A percentile compares a stretch with the other conserved stretches of the same genome.
Conservation (phyloP, 345 rosid genomes). For the Lepidium africanum region DNA sequence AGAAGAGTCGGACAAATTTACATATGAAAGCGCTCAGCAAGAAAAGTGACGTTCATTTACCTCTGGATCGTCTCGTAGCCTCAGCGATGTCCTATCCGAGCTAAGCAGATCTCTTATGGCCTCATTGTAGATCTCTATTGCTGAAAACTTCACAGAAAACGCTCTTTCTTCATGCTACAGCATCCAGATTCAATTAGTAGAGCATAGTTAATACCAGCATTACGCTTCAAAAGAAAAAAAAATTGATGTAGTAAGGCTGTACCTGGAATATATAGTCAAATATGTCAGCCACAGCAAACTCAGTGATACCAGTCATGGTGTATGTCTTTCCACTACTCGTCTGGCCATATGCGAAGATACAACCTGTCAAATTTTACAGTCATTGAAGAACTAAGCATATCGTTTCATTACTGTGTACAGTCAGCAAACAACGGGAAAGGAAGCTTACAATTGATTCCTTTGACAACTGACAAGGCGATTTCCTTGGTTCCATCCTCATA, state of each 20-base stretch:
- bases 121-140: conserved; percentile 97
- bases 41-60: conserved; percentile 22
- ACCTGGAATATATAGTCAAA: conserved; percentile 77
- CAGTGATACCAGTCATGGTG: conserved; percentile 90
- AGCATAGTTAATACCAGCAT: neutral
- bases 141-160: conserved; percentile 76
- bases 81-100: conserved; percentile 55
- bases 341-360: conserved; percentile 97
- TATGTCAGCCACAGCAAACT: conserved; percentile 77
- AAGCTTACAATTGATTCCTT: conserved; percentile 82
- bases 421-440: neutral
- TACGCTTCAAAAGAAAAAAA: neutral
- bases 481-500: conserved; percentile 77
- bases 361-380: conserved; percentile 44
- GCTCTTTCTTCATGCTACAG: conserved; percentile 92
- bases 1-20: neutral
- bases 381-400: neutral
- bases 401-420: neutral
- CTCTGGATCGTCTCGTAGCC: conserved; percentile 90
- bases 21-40: neutral
- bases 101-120: conserved; percentile 81
- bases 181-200: conserved; percentile 1
- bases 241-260: neutral
- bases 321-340: conserved; percentile 99
- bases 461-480: conserved; percentile 79